Evolutionary conservation across 495 filamentous ascomycete species (phyloP), one percentile per base, ranked within the genome.

Genomic region (Penicillium bialowiezense): DNA sequence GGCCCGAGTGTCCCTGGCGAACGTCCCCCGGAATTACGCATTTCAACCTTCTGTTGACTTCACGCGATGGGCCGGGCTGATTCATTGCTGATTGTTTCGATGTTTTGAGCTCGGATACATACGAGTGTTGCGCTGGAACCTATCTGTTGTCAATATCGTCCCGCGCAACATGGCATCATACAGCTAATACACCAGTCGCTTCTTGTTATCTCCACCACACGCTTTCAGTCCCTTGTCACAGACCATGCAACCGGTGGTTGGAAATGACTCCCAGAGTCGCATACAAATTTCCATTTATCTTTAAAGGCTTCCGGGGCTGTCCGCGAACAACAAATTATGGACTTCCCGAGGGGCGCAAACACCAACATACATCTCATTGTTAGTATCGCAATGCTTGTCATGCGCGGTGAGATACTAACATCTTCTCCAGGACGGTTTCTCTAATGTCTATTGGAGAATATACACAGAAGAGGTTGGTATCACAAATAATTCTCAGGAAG

Each of bases 311-410:
- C 56, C 55, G 52, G 59, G 51, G 47, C 55, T 59, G 54, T 63
- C 54, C 56, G 59, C 54, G 56, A 58, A 58, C 52, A 37, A 48
- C 66, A 57, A 72, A 73, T 48, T 52, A 77, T 77, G 73, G 73
- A 76, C 52, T 75, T 74, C 60, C 73, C 72, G 45, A 71, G 69
- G 53, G 63, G 65, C 51, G 69, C 66, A 48, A 69, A 65, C 55
- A 76, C 73, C 39, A 76, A 76, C 54, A 63, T 75, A 50, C 66
- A 69, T 64, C 62, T 68, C 37, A 68, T 75, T 64, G 73, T 76
- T 64, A 62, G 73, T 65, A 29, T 51, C 18, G 44, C 42, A 9
- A 28, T 19, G 42, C 14, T 33, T 29, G 13, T 12, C 10, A 31
- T 10, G 19, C 14, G 33, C 13, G 23, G 23, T 21, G 23, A 9